Evolutionary conservation across 805 yeast species (phyloP), one percentile per base, ranked within the genome.

Genomic region (Ogataea parapolymorpha): DNA sequence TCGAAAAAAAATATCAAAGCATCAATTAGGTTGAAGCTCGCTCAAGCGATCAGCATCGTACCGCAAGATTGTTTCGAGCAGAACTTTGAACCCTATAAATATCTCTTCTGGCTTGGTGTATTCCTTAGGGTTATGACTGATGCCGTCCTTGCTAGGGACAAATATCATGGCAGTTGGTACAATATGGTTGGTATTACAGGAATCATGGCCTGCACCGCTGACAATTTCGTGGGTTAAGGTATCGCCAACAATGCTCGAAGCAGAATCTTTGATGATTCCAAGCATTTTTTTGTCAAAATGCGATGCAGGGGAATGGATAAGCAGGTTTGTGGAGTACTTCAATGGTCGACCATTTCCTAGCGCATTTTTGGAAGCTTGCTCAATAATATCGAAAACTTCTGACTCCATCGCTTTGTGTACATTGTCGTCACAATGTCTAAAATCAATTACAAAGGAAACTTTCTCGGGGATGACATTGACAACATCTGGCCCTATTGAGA

Each of bases 181-280:
- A 33, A 70, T 66, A 5, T 63, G 51, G 7, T 76, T 68, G 2
- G 83, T 77, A 16, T 74, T 70, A 50, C 86, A 79, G 6, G 85
- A 78, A 54, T 82, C 90, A 50, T 82, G 90, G 9, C 85, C 87
- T 5, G 89, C 87, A 22, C 90, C 88, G 49, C 83, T 75, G 33
- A 72, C 70, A 38, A 80, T 78, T 27, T 65, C 70, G 29, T 68
- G 62, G 9, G 67, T 63, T 27, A 67, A 56, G 2, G 65, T 70
- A 18, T 63, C 60, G 1, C 80, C 79, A 42, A 71, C 75, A 26
- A 75, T 54, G 18, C 70, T 75, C 14, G 54, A 46, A 1, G 87
- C 80, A 14, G 83, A 67, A 16, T 72, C 68, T 30, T 66, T 62
- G 14, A 82, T 80, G 48, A 80, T 70, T 2, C 63, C 56, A 37